phyloP scores from a whole-genome alignment of 2,329 filamentous ascomycete genomes.

The Colletotrichum karsti region DNA sequence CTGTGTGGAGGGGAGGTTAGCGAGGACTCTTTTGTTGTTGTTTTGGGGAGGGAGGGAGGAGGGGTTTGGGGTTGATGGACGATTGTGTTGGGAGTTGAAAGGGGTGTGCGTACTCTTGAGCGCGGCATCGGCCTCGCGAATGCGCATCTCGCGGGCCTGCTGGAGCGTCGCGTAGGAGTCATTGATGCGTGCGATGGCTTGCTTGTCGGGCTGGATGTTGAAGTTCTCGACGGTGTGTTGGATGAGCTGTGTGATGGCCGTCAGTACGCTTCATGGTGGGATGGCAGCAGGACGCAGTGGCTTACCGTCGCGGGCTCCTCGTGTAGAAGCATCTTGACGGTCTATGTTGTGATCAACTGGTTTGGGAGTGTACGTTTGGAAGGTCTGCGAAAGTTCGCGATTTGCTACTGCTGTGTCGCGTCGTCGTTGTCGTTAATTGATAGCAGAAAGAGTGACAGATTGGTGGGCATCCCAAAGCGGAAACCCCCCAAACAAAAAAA shows the following conservation, averaged over 20 bases:
- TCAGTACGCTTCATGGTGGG: neutral
- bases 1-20: slow-evolving; percentile 34
- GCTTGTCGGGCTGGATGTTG: slow-evolving; percentile 90
- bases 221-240: slow-evolving; percentile 93
- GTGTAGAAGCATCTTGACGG: slow-evolving; percentile 84
- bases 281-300: neutral
- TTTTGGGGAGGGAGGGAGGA: neutral
- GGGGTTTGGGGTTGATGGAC: neutral
- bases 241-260: slow-evolving; percentile 72
- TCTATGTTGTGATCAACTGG: no score
- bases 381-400: no score
- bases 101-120: slow-evolving; percentile 62
- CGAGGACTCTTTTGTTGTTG: neutral
- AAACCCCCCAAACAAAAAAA: slow-evolving; percentile 24
- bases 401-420: neutral
- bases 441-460: neutral
- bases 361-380: neutral
- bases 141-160: slow-evolving; percentile 81
- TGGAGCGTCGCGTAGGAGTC: slow-evolving; percentile 86
- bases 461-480: neutral
- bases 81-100: neutral
- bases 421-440: slow-evolving; percentile 21
- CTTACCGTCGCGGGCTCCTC: slow-evolving; percentile 88
- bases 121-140: slow-evolving; percentile 73
- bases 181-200: slow-evolving; percentile 82